Conservation (phyloP, 1,284 basidiomycete genomes). For the Singerocomus inundabilis region DNA sequence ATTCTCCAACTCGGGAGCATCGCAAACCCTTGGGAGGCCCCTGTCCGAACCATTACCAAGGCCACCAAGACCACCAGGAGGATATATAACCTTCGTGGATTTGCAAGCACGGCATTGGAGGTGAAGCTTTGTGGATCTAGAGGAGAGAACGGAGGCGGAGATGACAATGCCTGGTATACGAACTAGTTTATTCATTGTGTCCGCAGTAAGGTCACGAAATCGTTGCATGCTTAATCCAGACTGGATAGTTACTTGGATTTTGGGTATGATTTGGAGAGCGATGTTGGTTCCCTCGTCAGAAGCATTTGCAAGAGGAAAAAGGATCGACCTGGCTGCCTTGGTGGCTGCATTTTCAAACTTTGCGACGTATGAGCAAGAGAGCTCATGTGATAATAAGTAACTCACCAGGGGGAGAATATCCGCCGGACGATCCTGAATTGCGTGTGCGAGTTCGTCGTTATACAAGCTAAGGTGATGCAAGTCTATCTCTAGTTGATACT, state of each 20-base stretch:
- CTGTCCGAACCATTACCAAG: slow-evolving; percentile 77
- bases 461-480: slow-evolving; percentile 88
- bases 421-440: slow-evolving; percentile 84
- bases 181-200: slow-evolving; percentile 94
- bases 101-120: slow-evolving; percentile 93
- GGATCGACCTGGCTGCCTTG: slow-evolving; percentile 75
- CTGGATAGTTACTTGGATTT: slow-evolving; percentile 86
- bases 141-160: slow-evolving; percentile 91
- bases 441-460: slow-evolving; percentile 92
- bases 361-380: slow-evolving; percentile 3
- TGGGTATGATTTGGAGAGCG: slow-evolving; percentile 69
- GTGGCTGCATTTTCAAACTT: slow-evolving; percentile 90
- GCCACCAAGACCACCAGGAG: slow-evolving; percentile 84
- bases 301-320: slow-evolving; percentile 66
- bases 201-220: slow-evolving; percentile 91
- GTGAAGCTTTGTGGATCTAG: slow-evolving; percentile 89
- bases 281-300: slow-evolving; percentile 53
- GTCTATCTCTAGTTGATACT: slow-evolving; percentile 91
- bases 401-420: slow-evolving; percentile 87
- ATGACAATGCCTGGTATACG: slow-evolving; percentile 98
- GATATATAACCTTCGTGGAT: slow-evolving; percentile 78
- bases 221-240: slow-evolving; percentile 91
- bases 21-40: slow-evolving; percentile 83
- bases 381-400: not conserved
- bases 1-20: slow-evolving; percentile 70